These are phyloP conservation scores for Nakazawaea molendinolei DNA, from an alignment of 805 yeast species.

Conservation along the genomic window DNA sequence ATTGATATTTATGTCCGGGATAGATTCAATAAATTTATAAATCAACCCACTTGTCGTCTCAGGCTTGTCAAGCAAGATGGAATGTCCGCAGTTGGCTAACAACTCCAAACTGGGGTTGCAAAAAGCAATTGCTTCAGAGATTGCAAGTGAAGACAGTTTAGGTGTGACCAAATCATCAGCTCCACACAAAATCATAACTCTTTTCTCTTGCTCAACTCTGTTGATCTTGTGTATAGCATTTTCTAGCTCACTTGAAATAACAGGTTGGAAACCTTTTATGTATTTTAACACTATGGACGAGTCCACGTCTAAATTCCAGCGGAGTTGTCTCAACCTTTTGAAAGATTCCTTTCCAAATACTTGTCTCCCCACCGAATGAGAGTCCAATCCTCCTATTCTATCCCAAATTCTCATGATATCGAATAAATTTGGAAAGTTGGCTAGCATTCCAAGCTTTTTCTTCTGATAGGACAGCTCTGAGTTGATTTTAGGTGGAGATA, in stretches of 20 bases:
- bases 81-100: conserved; percentile 55
- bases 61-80: conserved; percentile 56
- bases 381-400: conserved; percentile 54
- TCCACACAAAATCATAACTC: conserved; percentile 55
- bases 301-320: conserved; percentile 65
- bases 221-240: conserved; percentile 29
- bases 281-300: conserved; percentile 49
- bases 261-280: conserved; percentile 40
- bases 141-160: conserved; percentile 25
- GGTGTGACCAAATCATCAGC: conserved; percentile 53
- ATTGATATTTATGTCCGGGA: conserved; percentile 47
- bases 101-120: conserved; percentile 28
- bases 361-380: conserved; percentile 55
- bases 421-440: conserved; percentile 39
- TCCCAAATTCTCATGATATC: conserved; percentile 52
- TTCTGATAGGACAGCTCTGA: conserved; percentile 15
- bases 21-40: conserved; percentile 45
- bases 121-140: conserved; percentile 22
- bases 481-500: conserved; percentile 36
- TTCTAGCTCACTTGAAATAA: conserved; percentile 37
- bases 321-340: conserved; percentile 49
- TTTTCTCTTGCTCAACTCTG: conserved; percentile 28
- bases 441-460: conserved; percentile 25
- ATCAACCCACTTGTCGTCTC: conserved; percentile 57
- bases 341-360: conserved; percentile 28